Conservation (phyloP, 2,329 filamentous ascomycete genomes). For the Colletotrichum sp. region DNA sequence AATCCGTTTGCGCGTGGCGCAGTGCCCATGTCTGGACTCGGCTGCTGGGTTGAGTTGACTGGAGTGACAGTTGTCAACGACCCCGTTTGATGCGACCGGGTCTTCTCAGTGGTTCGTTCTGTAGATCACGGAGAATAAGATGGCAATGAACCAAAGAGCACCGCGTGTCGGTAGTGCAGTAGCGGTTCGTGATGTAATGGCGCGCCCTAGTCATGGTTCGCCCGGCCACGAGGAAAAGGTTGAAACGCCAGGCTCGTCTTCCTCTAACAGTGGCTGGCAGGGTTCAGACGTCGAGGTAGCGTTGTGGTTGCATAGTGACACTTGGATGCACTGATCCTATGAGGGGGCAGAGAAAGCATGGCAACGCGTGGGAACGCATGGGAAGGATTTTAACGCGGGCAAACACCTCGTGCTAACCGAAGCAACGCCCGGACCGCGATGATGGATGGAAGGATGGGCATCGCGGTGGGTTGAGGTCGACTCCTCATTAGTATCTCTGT, state of each 20-base stretch:
- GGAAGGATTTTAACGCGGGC: neutral
- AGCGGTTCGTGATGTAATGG: neutral
- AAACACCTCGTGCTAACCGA: neutral
- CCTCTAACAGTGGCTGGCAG: conserved; percentile 17
- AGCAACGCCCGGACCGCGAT: neutral
- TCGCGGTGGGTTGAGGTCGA: neutral
- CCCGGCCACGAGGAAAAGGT: neutral
- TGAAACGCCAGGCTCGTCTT: conserved; percentile 16
- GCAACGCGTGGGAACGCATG: neutral
- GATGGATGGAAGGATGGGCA: neutral
- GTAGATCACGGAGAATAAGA: neutral
- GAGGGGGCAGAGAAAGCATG: neutral
- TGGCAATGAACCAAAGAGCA: neutral
- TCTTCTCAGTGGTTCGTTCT: neutral
- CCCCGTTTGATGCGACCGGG: neutral
- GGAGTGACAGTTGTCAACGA: neutral
- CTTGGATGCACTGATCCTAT: conserved; percentile 8
- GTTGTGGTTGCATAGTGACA: neutral
- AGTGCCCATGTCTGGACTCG: neutral
- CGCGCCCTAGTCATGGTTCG: neutral
- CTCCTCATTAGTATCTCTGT: neutral
- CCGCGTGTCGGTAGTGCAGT: neutral
- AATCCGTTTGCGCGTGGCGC: neutral
- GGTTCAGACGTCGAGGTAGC: neutral
- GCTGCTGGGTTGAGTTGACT: neutral